Conservation (phyloP, 163 green algal genomes). For the Chlamydomonas reinhardtii region DNA sequence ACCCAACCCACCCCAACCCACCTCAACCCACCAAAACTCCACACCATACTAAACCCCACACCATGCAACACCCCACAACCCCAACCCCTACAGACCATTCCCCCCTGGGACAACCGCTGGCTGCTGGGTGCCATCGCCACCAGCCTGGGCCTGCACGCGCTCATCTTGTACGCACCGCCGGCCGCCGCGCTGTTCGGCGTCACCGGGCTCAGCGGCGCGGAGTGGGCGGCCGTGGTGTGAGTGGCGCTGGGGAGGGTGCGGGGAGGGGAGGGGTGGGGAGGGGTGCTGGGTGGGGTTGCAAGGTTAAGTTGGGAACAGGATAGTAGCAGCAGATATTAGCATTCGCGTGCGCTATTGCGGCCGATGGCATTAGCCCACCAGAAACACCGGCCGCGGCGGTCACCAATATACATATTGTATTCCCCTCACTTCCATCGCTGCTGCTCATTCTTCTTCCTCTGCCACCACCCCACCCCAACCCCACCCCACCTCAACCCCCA, state of each 20-base stretch:
- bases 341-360: too few relatives aligned
- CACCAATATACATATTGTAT: too few relatives aligned
- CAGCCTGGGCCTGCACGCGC: slow-evolving; percentile 82
- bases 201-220: slow-evolving; percentile 60
- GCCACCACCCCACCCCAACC: too few relatives aligned
- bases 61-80: not conserved
- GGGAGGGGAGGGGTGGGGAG: not conserved
- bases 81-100: slow-evolving; percentile 47
- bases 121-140: slow-evolving; percentile 90
- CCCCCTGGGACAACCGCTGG: slow-evolving; percentile 79
- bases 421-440: not conserved
- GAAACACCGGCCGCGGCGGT: too few relatives aligned
- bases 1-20: too few relatives aligned
- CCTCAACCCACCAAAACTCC: not conserved
- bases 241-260: not conserved
- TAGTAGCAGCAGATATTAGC: too few relatives aligned
- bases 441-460: not conserved
- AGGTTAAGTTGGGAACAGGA: not conserved
- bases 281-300: not conserved
- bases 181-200: slow-evolving; percentile 70
- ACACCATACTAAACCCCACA: not conserved
- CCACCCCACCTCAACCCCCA: too few relatives aligned
- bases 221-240: slow-evolving; percentile 85
- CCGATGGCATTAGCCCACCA: too few relatives aligned
- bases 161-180: slow-evolving; percentile 84